Evolutionary conservation across 2,329 filamentous ascomycete species (phyloP), one percentile per base, ranked within the genome.

Genomic region (Tolypocladium inflatum): DNA sequence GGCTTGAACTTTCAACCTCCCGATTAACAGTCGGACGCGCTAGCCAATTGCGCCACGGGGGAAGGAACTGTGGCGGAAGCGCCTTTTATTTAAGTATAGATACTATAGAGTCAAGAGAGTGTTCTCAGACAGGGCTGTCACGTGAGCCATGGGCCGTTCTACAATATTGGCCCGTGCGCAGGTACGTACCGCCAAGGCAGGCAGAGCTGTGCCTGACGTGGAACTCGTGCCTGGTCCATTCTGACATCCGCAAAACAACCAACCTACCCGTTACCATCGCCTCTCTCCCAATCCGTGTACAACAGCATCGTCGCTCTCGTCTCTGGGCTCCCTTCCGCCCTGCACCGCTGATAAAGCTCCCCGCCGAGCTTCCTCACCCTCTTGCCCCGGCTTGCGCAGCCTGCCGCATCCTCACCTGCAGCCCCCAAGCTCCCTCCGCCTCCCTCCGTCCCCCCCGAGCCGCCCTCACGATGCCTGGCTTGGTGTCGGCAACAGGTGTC

Each of bases 401-500:
- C 21, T 26, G 33, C 48, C 37, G 30, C 48, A 52, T 35, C 48
- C 42, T 45, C 58, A 50, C 61, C 58, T 48, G 63, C 62, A 60
- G 57, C 43, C 54, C 57, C 39, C 55, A 55, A 58, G 59, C 57
- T 61, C 58, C 39, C 55, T 39, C 55, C 33, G 13, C 37, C 38
- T 41, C 26, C n/a, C 37, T 50, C 50, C n/a, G n/a, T n/a, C n/a
- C n/a, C n/a, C n/a, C n/a, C n/a, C 38, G 53, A 55, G 42, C 51
- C 23, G 26, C 10, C 52, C 11, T 51, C 50, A 79, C 68, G 60
- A 99, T 97, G 94, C 90, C 94, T 72, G 91, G 90, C 73, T 84
- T 97, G 72, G 90, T 92, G 70, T 97, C 93, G 66, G 94, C 94
- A 65, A 93, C 90, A 65, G 94, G 94, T 74, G 86, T 99, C 60